These are phyloP conservation scores for Ascochyta koolunga DNA, from an alignment of 2,329 filamentous ascomycete genomes.

Conservation along the genomic window DNA sequence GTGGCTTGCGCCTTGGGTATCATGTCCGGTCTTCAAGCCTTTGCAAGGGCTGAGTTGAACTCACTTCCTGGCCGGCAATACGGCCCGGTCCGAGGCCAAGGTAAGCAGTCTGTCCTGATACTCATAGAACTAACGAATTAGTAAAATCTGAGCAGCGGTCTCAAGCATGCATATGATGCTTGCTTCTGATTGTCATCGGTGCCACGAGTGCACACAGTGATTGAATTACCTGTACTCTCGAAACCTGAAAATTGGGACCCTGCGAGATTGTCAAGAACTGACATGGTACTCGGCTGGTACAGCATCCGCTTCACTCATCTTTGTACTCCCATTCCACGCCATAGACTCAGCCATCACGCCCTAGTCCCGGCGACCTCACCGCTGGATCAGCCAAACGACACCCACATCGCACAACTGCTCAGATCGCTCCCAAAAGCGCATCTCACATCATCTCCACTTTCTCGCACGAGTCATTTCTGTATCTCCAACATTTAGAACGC, in stretches of 20 bases:
- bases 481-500: slow-evolving; percentile 11
- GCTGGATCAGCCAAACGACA: slow-evolving; percentile 13
- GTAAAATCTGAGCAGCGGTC: background rate
- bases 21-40: background rate
- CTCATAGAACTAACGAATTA: background rate
- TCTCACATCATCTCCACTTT: slow-evolving; percentile 15
- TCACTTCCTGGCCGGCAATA: background rate
- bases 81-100: background rate
- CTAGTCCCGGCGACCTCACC: slow-evolving; percentile 11
- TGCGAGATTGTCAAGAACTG: background rate
- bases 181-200: background rate
- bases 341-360: slow-evolving; percentile 6
- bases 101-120: background rate
- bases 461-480: slow-evolving; percentile 12
- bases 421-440: slow-evolving; percentile 4
- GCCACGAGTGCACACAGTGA: background rate
- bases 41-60: background rate
- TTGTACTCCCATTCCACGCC: slow-evolving; percentile 10
- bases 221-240: background rate
- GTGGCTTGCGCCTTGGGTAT: background rate
- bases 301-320: background rate
- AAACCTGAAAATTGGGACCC: background rate
- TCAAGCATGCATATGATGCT: too few species aligned
- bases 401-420: slow-evolving; percentile 5
- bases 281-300: background rate